phyloP scores from a whole-genome alignment of 2,329 filamentous ascomycete genomes.

The Aaosphaeria pasadenensis region DNA sequence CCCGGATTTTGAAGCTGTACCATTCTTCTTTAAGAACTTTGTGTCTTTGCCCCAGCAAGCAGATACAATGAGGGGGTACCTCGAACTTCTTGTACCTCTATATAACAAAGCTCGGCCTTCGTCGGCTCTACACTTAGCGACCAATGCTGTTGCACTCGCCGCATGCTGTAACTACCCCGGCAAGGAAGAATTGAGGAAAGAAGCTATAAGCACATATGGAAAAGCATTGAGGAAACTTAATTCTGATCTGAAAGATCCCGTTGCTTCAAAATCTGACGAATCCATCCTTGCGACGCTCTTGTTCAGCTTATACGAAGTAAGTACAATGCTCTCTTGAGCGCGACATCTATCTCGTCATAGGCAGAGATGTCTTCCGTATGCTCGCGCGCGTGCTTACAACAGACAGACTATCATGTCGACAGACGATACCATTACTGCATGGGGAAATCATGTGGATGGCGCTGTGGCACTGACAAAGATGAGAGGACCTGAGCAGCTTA shows the following conservation, averaged over 20 bases:
- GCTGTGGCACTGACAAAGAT: constrained; percentile 39
- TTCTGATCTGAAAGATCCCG: constrained; percentile 34
- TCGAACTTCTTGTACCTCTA: constrained; percentile 37
- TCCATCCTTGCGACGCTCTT: constrained; percentile 38
- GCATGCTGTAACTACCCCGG: constrained; percentile 38
- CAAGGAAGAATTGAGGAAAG: constrained; percentile 25
- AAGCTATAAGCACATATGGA: constrained; percentile 36
- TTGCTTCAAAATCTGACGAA: constrained; percentile 35
- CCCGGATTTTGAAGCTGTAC: constrained; percentile 36
- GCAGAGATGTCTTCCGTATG: neutral
- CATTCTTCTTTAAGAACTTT: constrained; percentile 44
- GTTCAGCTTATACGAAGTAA: constrained; percentile 42
- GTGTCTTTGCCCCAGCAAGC: constrained; percentile 36
- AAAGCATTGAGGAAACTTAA: constrained; percentile 37
- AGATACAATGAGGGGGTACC: constrained; percentile 36
- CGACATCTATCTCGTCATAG: constrained; percentile 1
- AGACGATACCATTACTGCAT: constrained; percentile 34
- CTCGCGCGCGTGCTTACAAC: constrained; percentile 10
- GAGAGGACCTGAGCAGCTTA: constrained; percentile 38
- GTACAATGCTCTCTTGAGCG: constrained; percentile 16
- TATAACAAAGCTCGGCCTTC: constrained; percentile 32
- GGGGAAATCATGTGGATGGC: constrained; percentile 41
- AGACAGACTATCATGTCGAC: constrained; percentile 37
- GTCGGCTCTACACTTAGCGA: constrained; percentile 40
- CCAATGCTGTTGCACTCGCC: constrained; percentile 37